Base-by-base conservation (phyloP, 345 rosid genomes). In the Noccaea caerulescens region DNA sequence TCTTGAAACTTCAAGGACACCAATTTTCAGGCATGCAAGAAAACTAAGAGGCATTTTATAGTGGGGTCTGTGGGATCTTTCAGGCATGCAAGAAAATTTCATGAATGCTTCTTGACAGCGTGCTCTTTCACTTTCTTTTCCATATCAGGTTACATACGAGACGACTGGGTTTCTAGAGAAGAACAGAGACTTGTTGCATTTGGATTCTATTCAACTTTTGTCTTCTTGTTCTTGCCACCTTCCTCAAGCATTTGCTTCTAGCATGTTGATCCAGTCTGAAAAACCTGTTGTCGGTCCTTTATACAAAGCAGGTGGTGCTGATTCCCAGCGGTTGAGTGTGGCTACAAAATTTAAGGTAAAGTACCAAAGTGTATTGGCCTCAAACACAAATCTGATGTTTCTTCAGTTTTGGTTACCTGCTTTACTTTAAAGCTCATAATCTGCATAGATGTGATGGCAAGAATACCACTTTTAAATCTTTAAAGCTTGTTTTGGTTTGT, bases 291-390 rank as follows among this genome's bases (percentile, higher is more conserved):
- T 72, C 13, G 97, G 98, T 61, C 97, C 96, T 76, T 68, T 86
- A 72, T 78, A 89, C 76, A 94, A 88, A 86, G 86, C 96, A 51
- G 99, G 96, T 68, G 98, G 98, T 60, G 99, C 99, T 73, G 97
- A 91, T 76, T 91, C 93, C 54, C 99, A 91, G 73, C 87, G 91
- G 82, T 85, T 88, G 58, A 94, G 99, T 63, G 98, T 94, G 54
- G 85, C 92, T 8, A 88, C 93, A 18, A 94, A 94, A 73, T 94
- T 94, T 77, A 94, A 94, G 99, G 99, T 94, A 77, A 12, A 16
- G 30, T 27, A 27, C 4, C 30, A 27, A 27, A 27, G 7, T 56
- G 13, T 45, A 56, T 61, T 62, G 45, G 51, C 69, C 8, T 36
- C n/a, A 43, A 67, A 34, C 25, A 8, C 58, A 60, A 56, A 39